Base-by-base conservation (phyloP, 2,329 filamentous ascomycete species). In the Emergomyces orientalis region DNA sequence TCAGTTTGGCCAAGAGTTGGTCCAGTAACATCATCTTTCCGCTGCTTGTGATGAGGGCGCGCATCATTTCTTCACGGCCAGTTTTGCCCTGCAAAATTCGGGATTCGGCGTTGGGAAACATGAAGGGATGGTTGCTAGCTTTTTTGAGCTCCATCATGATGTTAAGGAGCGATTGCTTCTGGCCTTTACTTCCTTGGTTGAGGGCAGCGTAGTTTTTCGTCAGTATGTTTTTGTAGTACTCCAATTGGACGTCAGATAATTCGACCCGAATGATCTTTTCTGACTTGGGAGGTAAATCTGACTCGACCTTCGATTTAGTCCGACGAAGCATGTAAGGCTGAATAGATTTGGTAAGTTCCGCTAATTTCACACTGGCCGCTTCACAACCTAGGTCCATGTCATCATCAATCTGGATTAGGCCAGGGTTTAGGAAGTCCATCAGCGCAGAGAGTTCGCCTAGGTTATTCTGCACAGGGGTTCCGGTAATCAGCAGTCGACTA, bases 111-210 rank as follows among this genome's bases (percentile, higher is more conserved):
- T 91, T 92, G 2, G 90, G 88, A 69, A 99, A 97, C 88, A 99
- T 95, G 78, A 97, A 96, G 0, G 94, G 93, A 72, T 99, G 94
- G 71, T 99, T 99, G 78, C 93, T 97, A 73, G 94, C 91, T 77
- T 99, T 99, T 80, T 99, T 99, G 71, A 99, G 77, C 75, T 99
- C 94, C 94, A 99, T 99, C 86, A 99, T 97, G 74, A 99, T 94
- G 76, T 99, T 99, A 66, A 99, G 80, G 17, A 99, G 79, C 0
- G 93, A 97, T 68, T 96, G 93, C 76, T 96, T 97, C 74, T 95
- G 90, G 6, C 93, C 94, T 65, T 86, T 90, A 54, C 88, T 87
- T 55, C 91, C 93, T 71, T 96, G 90, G 69, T 95, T 96, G 39
- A 99, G 82, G 2, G 93, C 94, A 37, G 91, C 87, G 71, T 99